These are phyloP conservation scores for Thozetella sp. DNA, from an alignment of 495 filamentous ascomycete species.

Conservation along the genomic window DNA sequence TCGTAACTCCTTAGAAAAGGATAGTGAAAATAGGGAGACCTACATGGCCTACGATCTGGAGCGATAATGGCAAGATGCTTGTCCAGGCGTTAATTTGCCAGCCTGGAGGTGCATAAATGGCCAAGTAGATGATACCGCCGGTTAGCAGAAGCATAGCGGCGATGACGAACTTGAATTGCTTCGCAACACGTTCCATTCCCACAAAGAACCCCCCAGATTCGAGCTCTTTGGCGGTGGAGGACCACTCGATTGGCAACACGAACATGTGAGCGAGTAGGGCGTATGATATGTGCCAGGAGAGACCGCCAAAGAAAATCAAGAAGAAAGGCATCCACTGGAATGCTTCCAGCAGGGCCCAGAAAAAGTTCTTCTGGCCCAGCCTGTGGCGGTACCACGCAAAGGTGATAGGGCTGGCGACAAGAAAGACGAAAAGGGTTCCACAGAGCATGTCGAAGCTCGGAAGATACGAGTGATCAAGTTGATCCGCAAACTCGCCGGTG, in stretches of 20 bases:
- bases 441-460: slow-evolving; percentile 78
- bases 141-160: not conserved
- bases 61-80: not conserved
- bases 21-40: slow-evolving; percentile 1
- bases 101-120: not conserved
- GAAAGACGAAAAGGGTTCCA: slow-evolving; percentile 71
- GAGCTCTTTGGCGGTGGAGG: slow-evolving; percentile 69
- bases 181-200: slow-evolving; percentile 74
- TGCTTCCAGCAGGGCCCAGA: slow-evolving; percentile 64
- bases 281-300: slow-evolving; percentile 69
- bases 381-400: slow-evolving; percentile 70
- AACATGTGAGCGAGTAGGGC: slow-evolving; percentile 72
- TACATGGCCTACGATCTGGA: slow-evolving; percentile 2
- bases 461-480: slow-evolving; percentile 75
- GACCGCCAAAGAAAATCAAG: slow-evolving; percentile 69
- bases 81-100: slow-evolving; percentile 1
- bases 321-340: slow-evolving; percentile 74
- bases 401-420: slow-evolving; percentile 65
- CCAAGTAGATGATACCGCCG: not conserved
- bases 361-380: slow-evolving; percentile 55
- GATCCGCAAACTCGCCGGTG: slow-evolving; percentile 73
- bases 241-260: slow-evolving; percentile 74
- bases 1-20: too few relatives aligned
- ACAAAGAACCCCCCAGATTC: slow-evolving; percentile 80
- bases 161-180: slow-evolving; percentile 37